These are phyloP conservation scores for Phoenix roebelenii DNA, from an alignment of 176 grass and related monocot species.

Conservation along the genomic window DNA sequence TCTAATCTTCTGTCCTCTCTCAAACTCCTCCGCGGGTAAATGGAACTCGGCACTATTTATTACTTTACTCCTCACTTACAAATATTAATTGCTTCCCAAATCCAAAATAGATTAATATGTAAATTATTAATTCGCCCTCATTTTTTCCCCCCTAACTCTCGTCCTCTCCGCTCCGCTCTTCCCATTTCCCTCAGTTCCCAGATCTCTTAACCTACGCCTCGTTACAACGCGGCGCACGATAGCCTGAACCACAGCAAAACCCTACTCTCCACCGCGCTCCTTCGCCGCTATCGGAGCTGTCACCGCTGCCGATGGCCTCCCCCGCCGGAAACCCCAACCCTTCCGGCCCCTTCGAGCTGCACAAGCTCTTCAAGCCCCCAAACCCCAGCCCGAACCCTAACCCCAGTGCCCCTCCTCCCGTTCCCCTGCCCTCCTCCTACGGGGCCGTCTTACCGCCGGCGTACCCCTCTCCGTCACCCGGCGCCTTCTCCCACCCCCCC, in stretches of 20 bases:
- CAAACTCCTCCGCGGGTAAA: no score
- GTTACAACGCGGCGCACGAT: background rate
- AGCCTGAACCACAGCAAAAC: background rate
- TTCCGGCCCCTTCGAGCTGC: constrained; percentile 28
- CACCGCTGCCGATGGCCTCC: constrained; percentile 41
- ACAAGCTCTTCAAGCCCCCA: constrained; percentile 39
- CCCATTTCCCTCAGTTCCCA: background rate
- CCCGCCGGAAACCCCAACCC: constrained; percentile 52
- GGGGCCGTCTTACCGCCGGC: constrained; percentile 17
- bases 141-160: no score
- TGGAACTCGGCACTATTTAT: no score
- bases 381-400: constrained; percentile 30
- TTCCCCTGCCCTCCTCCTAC: constrained; percentile 18
- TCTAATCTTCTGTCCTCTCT: no score
- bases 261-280: background rate
- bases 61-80: no score
- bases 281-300: background rate
- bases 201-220: background rate
- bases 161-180: no score
- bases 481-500: constrained; percentile 63
- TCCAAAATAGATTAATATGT: no score
- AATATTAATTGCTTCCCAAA: no score
- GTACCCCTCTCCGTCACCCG: constrained; percentile 19
- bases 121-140: no score
- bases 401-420: constrained; percentile 12